Evolutionary conservation across 2,329 filamentous ascomycete species (phyloP).

Genomic region (Colletotrichum ledebouriae): DNA sequence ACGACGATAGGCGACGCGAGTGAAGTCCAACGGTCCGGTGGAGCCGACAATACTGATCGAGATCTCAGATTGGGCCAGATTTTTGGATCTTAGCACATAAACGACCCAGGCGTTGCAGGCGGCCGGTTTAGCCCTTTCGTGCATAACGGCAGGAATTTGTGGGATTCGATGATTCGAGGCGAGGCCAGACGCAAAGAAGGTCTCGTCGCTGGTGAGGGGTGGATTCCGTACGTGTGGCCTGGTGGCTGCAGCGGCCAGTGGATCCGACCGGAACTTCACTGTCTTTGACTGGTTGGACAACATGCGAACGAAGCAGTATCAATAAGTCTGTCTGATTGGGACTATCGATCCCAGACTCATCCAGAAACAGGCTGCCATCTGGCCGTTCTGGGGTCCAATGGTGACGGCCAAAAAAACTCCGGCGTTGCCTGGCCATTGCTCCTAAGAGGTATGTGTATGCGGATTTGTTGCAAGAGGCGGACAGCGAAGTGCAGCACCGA

Average conservation of each 20-base stretch:
- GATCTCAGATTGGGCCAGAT: slow-evolving; percentile 38
- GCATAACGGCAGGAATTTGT: slow-evolving; percentile 37
- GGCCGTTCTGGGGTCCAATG: slow-evolving; percentile 55
- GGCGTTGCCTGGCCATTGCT: slow-evolving; percentile 35
- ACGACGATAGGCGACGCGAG: slow-evolving; percentile 48
- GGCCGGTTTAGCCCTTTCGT: slow-evolving; percentile 27
- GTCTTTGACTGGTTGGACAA: slow-evolving; percentile 32
- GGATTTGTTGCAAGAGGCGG: slow-evolving; percentile 25
- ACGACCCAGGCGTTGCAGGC: slow-evolving; percentile 25
- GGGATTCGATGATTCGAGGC: slow-evolving; percentile 39
- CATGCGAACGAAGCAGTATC: slow-evolving; percentile 28
- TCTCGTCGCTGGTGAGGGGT: slow-evolving; percentile 30
- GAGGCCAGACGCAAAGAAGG: slow-evolving; percentile 26
- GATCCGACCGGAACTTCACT: slow-evolving; percentile 26
- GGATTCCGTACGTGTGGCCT: slow-evolving; percentile 32
- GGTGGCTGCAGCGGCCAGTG: slow-evolving; percentile 38
- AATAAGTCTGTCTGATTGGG: slow-evolving; percentile 31
- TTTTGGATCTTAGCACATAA: slow-evolving; percentile 30
- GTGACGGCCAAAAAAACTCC: slow-evolving; percentile 47
- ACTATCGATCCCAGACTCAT: slow-evolving; percentile 46
- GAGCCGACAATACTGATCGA: slow-evolving; percentile 20
- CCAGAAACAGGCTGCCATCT: slow-evolving; percentile 64
- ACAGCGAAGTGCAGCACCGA: slow-evolving; percentile 20
- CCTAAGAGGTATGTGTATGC: slow-evolving; percentile 40
- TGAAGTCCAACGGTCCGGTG: slow-evolving; percentile 38